phyloP scores from a whole-genome alignment of 306 rosid species.

The Gastrolobium bilobum region DNA sequence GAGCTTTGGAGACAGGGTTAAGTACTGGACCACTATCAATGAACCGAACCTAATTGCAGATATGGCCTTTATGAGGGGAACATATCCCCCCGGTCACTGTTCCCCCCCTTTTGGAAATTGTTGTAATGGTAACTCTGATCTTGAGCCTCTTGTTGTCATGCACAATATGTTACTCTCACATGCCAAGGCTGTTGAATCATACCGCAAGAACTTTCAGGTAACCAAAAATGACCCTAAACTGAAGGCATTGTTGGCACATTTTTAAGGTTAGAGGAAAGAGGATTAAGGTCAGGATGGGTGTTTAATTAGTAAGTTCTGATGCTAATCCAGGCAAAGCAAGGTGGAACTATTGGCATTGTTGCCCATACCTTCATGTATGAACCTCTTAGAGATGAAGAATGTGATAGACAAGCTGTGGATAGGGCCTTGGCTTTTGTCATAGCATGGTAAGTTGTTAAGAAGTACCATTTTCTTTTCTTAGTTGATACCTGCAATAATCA shows the following conservation, averaged over 20 bases:
- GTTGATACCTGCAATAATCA: conserved; percentile 9
- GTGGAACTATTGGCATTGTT: conserved; percentile 65
- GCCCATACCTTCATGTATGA: conserved; percentile 57
- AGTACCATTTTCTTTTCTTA: background rate
- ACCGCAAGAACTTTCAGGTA: conserved; percentile 69
- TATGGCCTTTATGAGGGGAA: conserved; percentile 51
- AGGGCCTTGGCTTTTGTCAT: conserved; percentile 65
- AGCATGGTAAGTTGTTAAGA: conserved; percentile 58
- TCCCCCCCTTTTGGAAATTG: conserved; percentile 82
- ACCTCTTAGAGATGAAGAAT: conserved; percentile 64
- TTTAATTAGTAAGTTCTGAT: conserved; percentile 26
- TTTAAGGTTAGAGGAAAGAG: background rate
- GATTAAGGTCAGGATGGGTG: background rate
- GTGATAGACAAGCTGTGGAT: conserved; percentile 56
- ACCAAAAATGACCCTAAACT: background rate
- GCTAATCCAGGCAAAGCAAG: conserved; percentile 58
- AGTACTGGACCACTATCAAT: conserved; percentile 66
- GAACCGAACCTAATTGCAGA: conserved; percentile 56
- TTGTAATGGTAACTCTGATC: conserved; percentile 61
- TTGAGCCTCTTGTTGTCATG: conserved; percentile 72
- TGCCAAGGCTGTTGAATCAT: conserved; percentile 67
- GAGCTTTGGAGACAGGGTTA: conserved; percentile 65
- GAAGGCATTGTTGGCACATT: conserved; percentile 32
- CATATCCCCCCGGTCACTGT: conserved; percentile 64
- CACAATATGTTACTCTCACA: conserved; percentile 76